phyloP scores from a whole-genome alignment of 192 early-diverging fungal species.

The Thoreauomyces humboldtii region DNA sequence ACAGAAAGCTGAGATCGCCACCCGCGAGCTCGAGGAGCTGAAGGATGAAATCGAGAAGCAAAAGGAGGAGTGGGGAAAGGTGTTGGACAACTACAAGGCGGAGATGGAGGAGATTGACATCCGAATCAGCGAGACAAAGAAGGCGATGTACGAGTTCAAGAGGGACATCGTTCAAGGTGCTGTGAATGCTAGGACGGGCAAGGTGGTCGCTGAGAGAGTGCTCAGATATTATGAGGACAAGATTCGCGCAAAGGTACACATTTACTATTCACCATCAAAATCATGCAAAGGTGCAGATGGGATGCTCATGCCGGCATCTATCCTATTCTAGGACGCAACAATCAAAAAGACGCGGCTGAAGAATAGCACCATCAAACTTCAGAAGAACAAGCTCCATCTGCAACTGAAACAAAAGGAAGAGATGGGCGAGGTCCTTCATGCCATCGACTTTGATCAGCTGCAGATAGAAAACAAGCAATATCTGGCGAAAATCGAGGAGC shows the following conservation, averaged over 20 bases:
- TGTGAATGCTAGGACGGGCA: conserved; percentile 49
- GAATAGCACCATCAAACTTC: conserved; percentile 56
- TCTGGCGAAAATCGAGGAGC: conserved; percentile 60
- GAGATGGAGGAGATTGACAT: conserved; percentile 65
- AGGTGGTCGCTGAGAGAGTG: conserved; percentile 55
- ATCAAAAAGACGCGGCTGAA: conserved; percentile 63
- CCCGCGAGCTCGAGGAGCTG: conserved; percentile 57
- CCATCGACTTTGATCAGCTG: conserved; percentile 66
- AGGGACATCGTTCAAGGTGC: conserved; percentile 53
- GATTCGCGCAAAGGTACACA: conserved; percentile 49
- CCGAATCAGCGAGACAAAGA: conserved; percentile 50
- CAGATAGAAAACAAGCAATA: conserved; percentile 69
- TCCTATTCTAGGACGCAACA: conserved; percentile 42
- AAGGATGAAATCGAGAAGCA: conserved; percentile 59
- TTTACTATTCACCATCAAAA: background rate
- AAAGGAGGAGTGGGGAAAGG: conserved; percentile 60
- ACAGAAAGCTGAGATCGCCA: conserved; percentile 62
- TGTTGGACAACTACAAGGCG: conserved; percentile 59
- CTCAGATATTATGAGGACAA: conserved; percentile 59
- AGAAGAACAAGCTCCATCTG: conserved; percentile 61
- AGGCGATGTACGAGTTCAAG: conserved; percentile 58
- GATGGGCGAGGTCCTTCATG: conserved; percentile 66
- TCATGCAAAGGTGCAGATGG: background rate
- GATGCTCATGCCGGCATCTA: background rate
- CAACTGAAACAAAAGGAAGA: conserved; percentile 69